Base-by-base conservation (phyloP, 148 eudicot genomes). In the Persicaria tinctoria region DNA sequence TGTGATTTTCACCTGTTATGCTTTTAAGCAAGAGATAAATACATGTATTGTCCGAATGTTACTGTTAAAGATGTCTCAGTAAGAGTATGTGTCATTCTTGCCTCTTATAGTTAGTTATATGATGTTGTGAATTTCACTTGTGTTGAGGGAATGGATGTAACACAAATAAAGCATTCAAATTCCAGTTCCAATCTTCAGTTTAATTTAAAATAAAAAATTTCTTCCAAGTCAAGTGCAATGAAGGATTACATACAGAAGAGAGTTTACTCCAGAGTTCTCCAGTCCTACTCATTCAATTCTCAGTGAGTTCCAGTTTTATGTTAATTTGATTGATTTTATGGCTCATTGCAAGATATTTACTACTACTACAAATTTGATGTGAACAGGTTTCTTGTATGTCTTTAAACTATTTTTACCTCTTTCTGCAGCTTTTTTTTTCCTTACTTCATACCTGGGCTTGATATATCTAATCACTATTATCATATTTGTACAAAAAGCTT, bases 401-500 rank as follows among this genome's bases (percentile, higher is more conserved):
- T 53, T 9, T 10, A 16, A 9, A 53, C 57, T 9, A 16, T 9
- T 9, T 53, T 53, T 16, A 10, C n/a, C 11, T 1, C 57, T 53
- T 53, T 75, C 77, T 56, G 48, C 90, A 90, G 96, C 27, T 23
- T 23, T 85, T 77, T 10, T 86, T 90, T 63, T 85, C 14, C 18
- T 23, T 23, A 23, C 79, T 72, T 84, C 90, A 73, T 90, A 90
- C 51, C 66, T 85, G 81, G 82, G 92, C 57, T 86, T 90, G 76
- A 80, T 81, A 63, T 88, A 84, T 79, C 96, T 90, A 72, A 32
- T 2, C 1, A 92, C 88, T 73, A 69, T 78, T 50, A 83, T 82
- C 64, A 88, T 90, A 77, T 66, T 66, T 88, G 48, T 90, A 84
- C 87, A 32, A 85, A 88, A 74, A 80, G 90, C 78, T 71, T 90